Conservation (phyloP, 768 basidiomycete species). For the Mycena albidolilacea region DNA sequence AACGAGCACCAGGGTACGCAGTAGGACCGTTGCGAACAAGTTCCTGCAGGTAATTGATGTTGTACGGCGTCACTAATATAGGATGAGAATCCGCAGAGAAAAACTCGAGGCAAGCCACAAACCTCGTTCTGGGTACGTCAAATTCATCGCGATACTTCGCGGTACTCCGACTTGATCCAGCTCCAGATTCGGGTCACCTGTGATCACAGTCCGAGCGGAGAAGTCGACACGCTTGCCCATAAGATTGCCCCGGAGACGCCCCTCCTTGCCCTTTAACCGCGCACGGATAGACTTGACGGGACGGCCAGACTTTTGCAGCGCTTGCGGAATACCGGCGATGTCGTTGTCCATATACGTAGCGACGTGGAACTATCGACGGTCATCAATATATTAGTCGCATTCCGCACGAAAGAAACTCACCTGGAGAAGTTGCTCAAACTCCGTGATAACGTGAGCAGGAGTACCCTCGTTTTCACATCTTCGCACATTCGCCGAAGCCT, state of each 20-base stretch:
- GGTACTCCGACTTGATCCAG: constrained; percentile 98
- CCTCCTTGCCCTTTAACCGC: constrained; percentile 98
- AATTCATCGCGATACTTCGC: constrained; percentile 94
- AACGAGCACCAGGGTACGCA: constrained; percentile 95
- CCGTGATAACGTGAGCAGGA: constrained; percentile 94
- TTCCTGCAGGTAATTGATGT: constrained; percentile 94
- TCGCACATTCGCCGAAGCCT: constrained; percentile 92
- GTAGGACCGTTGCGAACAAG: constrained; percentile 96
- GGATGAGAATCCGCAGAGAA: constrained; percentile 1
- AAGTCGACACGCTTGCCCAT: constrained; percentile 99
- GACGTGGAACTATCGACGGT: constrained; percentile 85
- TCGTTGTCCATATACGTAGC: constrained; percentile 99
- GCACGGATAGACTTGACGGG: constrained; percentile 99
- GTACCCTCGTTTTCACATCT: constrained; percentile 97
- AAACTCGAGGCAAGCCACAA: constrained; percentile 38
- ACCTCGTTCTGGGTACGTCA: constrained; percentile 98
- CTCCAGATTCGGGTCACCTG: constrained; percentile 97
- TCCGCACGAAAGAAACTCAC: constrained; percentile 57
- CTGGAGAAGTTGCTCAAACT: constrained; percentile 97
- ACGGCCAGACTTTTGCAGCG: constrained; percentile 96
- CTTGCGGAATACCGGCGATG: constrained; percentile 97
- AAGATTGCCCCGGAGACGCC: constrained; percentile 95
- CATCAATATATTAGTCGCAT: constrained; percentile 24
- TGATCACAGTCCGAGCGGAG: constrained; percentile 98
- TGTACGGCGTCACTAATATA: constrained; percentile 92